Conservation (phyloP, 441 rosid genomes). For the Arabidopsis hybrid region DNA sequence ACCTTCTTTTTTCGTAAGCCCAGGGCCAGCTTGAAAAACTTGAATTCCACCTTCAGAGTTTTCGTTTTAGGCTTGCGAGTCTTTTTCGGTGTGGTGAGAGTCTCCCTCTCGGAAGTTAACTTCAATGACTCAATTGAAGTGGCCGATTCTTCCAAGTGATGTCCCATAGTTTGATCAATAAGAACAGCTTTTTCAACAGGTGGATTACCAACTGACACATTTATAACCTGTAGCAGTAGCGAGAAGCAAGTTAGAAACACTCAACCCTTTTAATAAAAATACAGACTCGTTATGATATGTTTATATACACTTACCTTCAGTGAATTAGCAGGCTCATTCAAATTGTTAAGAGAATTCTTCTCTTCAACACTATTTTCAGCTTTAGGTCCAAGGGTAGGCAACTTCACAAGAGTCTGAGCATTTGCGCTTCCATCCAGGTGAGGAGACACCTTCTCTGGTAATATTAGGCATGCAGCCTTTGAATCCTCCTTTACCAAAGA, state of each 20-base stretch:
- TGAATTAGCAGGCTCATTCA: constrained; percentile 36
- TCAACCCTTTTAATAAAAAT: not conserved
- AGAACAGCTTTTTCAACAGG: constrained; percentile 36
- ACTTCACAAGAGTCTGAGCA: constrained; percentile 39
- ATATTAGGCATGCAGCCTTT: constrained; percentile 10
- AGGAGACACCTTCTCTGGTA: constrained; percentile 36
- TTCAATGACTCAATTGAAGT: constrained; percentile 24
- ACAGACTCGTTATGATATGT: too few species aligned
- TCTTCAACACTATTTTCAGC: constrained; percentile 34
- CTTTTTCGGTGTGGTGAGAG: constrained; percentile 49
- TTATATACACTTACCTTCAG: constrained; percentile 50
- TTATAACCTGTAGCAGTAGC: constrained; percentile 45
- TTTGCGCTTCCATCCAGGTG: constrained; percentile 27
- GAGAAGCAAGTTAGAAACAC: constrained; percentile 39
- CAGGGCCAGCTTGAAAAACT: constrained; percentile 53
- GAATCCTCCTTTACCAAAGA: constrained; percentile 41
- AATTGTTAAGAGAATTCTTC: constrained; percentile 22
- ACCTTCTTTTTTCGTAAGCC: constrained; percentile 55
- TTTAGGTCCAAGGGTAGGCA: constrained; percentile 35
- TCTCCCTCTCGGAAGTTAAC: constrained; percentile 32
- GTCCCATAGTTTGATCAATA: constrained; percentile 35
- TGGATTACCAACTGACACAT: constrained; percentile 35
- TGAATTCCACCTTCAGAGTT: constrained; percentile 54
- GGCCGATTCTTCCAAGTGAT: constrained; percentile 28
- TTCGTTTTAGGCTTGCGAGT: constrained; percentile 43